Conservation (phyloP, 2,329 filamentous ascomycete genomes). For the Venturia asperata region DNA sequence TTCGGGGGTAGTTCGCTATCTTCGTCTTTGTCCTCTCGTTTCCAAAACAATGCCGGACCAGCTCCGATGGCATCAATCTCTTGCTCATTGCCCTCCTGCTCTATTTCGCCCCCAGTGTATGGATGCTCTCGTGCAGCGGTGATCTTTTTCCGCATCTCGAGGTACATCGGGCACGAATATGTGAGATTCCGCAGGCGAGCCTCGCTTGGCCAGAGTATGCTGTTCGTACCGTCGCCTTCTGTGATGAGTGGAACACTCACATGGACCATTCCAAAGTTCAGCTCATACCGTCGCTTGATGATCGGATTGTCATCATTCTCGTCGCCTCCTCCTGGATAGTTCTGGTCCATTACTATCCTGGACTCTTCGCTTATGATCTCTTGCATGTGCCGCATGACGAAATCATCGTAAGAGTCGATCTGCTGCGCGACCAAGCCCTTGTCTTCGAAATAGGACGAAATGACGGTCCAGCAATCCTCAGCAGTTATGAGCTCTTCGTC, state of each 20-base stretch:
- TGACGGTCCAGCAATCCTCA: constrained; percentile 98
- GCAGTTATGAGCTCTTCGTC: constrained; percentile 70
- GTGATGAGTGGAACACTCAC: constrained; percentile 86
- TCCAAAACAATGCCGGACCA: constrained; percentile 38
- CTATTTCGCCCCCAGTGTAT: constrained; percentile 48
- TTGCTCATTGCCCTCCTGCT: constrained; percentile 59
- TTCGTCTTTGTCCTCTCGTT: constrained; percentile 41
- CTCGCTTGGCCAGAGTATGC: constrained; percentile 84
- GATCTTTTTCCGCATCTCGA: constrained; percentile 79
- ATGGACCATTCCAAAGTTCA: constrained; percentile 86
- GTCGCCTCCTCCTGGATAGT: constrained; percentile 67
- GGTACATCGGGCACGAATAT: constrained; percentile 85
- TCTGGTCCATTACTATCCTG: constrained; percentile 86
- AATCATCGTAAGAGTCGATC: constrained; percentile 97
- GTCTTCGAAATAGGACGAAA: constrained; percentile 90
- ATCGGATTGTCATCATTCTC: constrained; percentile 56
- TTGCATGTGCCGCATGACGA: constrained; percentile 88
- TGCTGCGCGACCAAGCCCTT: constrained; percentile 97
- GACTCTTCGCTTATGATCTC: constrained; percentile 91
- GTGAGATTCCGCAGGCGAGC: constrained; percentile 92
- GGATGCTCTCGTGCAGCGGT: constrained; percentile 73
- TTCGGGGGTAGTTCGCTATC: constrained; percentile 32
- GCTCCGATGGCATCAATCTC: constrained; percentile 34
- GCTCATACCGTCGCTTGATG: constrained; percentile 83
- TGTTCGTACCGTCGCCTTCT: constrained; percentile 84